These are phyloP conservation scores for Colletotrichum sp. DNA, from an alignment of 2,329 filamentous ascomycete species.

Conservation along the genomic window DNA sequence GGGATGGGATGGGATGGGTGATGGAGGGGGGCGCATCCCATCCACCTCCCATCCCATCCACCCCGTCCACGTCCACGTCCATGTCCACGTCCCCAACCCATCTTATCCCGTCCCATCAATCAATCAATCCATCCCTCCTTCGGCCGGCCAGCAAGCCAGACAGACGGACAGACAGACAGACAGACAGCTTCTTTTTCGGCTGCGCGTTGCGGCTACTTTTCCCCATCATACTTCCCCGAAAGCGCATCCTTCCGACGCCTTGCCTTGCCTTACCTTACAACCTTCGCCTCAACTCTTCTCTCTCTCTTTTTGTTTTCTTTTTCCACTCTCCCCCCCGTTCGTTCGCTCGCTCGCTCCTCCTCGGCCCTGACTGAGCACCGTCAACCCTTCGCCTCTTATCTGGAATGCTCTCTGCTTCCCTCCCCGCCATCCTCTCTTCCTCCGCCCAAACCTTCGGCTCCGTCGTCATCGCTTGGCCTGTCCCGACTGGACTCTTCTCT, in stretches of 20 bases:
- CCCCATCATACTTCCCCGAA: background rate
- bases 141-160: background rate
- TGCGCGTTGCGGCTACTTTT: background rate
- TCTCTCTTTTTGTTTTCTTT: background rate
- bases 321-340: background rate
- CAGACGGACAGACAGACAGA: background rate
- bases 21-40: background rate
- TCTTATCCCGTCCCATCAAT: background rate
- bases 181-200: background rate
- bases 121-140: background rate
- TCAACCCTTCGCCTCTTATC: background rate
- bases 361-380: background rate
- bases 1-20: background rate
- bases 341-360: background rate
- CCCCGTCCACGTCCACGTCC: background rate
- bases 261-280: background rate
- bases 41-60: background rate
- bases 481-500: background rate
- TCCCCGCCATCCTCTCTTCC: background rate
- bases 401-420: conserved; percentile 16
- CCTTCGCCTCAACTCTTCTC: background rate
- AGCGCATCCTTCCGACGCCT: background rate
- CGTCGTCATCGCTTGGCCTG: conserved; percentile 9
- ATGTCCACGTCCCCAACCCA: background rate
- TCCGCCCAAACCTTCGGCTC: background rate